Evolutionary conservation across 768 basidiomycete species (phyloP), one percentile per base, ranked within the genome.

Genomic region (Suillus placidus): DNA sequence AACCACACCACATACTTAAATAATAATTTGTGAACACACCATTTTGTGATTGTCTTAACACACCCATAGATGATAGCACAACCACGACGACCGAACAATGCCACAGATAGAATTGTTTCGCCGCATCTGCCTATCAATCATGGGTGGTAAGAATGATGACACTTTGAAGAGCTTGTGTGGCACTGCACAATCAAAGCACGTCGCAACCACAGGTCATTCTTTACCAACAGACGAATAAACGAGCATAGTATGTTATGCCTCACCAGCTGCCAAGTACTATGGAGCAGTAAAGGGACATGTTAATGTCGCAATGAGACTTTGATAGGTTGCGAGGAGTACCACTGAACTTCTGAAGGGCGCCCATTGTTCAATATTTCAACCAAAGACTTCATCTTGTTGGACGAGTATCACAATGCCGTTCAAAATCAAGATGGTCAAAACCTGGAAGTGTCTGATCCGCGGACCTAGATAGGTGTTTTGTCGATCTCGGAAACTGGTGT

Each of bases 1-100:
- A 54, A 9, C 52, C 52, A 54, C 32, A 20, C 1, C 26, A 6
- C 30, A 16, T 30, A 30, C 16, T 26, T 26, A 51, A 52, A 52
- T 52, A 18, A 26, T 6, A 9, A 6, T 20, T 14, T 66, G 62
- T 66, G 66, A 71, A 65, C 63, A 30, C 26, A 43, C 69, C 14
- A 57, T 47, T 34, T 58, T 57, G 55, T 49, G 56, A 30, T 34
- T 47, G 43, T 4, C 42, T 34, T 34, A 5, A 2, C 20, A 54
- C 18, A 54, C 16, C 16, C 30, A 52, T 30, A n/a, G n/a, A n/a
- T n/a, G n/a, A n/a, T n/a, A 52, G 9, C 14, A 16, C 30, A 30
- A n/a, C 20, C 45, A n/a, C 9, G 0, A 9, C 8, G n/a, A 45
- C 45, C 16, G 26, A 34, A 34, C 52, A 54, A 34, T 26, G 20